phyloP scores from a whole-genome alignment of 2,329 filamentous ascomycete species.

The Penicillium sp. region DNA sequence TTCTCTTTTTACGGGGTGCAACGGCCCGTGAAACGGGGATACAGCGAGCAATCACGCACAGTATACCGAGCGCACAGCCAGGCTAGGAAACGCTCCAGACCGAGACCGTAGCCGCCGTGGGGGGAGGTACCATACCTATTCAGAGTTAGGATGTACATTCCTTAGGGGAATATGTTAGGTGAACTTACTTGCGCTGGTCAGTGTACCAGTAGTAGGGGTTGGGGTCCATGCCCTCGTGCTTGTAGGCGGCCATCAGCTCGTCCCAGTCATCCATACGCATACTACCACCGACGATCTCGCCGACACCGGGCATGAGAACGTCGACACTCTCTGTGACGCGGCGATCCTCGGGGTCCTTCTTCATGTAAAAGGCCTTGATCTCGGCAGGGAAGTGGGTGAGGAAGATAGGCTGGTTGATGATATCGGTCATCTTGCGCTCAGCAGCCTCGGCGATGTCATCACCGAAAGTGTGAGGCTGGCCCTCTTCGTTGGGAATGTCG shows the following conservation, averaged over 20 bases:
- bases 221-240: conserved; percentile 78
- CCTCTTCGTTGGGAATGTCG: conserved; percentile 89
- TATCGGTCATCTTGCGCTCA: conserved; percentile 94
- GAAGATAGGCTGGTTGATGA: conserved; percentile 92
- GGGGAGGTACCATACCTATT: conserved; percentile 80
- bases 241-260: conserved; percentile 82
- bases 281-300: conserved; percentile 91
- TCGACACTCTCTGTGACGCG: conserved; percentile 93
- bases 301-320: conserved; percentile 82
- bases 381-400: conserved; percentile 94
- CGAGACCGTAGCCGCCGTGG: conserved; percentile 89
- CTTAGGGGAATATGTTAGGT: not conserved
- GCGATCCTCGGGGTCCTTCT: conserved; percentile 71
- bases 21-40: conserved; percentile 49
- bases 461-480: conserved; percentile 81
- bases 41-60: conserved; percentile 55
- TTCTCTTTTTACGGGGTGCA: conserved; percentile 44
- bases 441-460: conserved; percentile 98
- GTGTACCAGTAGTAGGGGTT: conserved; percentile 97
- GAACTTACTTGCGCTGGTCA: conserved; percentile 83
- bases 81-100: conserved; percentile 74
- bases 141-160: conserved; percentile 1
- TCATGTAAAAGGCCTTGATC: conserved; percentile 99
- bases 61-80: conserved; percentile 65
- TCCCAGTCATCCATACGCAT: conserved; percentile 95